These are phyloP conservation scores for Perkinsus marinus DNA, from an alignment of 169 alveolate species.

Conservation along the genomic window DNA sequence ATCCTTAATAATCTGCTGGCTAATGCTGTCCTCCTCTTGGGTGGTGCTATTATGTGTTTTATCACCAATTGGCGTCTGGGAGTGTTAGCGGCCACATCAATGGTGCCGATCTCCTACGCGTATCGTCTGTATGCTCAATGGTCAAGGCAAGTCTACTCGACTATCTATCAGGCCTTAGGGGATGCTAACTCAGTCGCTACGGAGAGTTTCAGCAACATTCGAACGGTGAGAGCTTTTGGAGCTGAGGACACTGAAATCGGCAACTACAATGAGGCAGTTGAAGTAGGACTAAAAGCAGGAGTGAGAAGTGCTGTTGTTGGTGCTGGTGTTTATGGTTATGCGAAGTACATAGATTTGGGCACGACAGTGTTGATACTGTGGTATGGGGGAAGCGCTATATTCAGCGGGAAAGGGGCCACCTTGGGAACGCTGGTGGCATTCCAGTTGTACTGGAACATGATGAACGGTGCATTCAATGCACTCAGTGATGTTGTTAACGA, in stretches of 20 bases:
- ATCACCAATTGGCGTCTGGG: conserved; percentile 20
- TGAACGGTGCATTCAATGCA: conserved; percentile 22
- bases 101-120: conserved; percentile 23
- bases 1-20: conserved; percentile 21
- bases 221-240: conserved; percentile 30
- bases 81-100: conserved; percentile 13
- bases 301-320: conserved; percentile 23
- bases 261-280: conserved; percentile 5
- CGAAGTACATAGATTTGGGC: conserved; percentile 15
- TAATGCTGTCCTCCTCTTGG: conserved; percentile 10
- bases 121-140: conserved; percentile 11
- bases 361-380: conserved; percentile 24
- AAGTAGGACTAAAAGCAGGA: conserved; percentile 16
- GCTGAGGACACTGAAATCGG: conserved; percentile 12
- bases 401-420: neutral
- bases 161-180: conserved; percentile 20
- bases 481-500: conserved; percentile 19
- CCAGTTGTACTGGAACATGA: conserved; percentile 31
- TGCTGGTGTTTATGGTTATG: conserved; percentile 18
- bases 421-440: conserved; percentile 9
- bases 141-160: conserved; percentile 2
- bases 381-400: conserved; percentile 22
- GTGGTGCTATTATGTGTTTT: conserved; percentile 29
- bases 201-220: conserved; percentile 23
- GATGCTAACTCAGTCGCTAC: conserved; percentile 12